These are phyloP conservation scores for Dentipellis sp. DNA, from an alignment of 768 basidiomycete species.

Conservation along the genomic window DNA sequence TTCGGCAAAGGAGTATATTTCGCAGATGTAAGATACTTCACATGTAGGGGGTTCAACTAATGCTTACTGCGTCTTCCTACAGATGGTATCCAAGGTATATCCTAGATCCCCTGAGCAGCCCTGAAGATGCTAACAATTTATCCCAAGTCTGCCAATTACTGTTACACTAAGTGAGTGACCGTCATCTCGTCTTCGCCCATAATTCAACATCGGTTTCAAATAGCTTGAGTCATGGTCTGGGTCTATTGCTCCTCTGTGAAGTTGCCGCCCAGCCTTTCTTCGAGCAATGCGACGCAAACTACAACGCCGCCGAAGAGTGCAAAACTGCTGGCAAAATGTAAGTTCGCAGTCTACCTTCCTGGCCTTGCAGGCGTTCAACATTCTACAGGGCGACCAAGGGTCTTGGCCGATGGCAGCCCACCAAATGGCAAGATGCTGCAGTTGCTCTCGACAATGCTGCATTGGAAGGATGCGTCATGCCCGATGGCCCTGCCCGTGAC, in stretches of 20 bases:
- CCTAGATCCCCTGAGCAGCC: background rate
- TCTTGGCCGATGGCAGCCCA: slow-evolving; percentile 41
- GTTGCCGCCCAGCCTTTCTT: slow-evolving; percentile 48
- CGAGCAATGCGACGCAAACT: slow-evolving; percentile 37
- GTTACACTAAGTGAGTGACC: slow-evolving; percentile 33
- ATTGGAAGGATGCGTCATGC: slow-evolving; percentile 48
- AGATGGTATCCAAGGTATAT: slow-evolving; percentile 57
- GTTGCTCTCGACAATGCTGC: slow-evolving; percentile 36
- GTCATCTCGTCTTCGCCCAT: background rate
- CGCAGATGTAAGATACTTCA: slow-evolving; percentile 36
- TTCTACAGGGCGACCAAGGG: slow-evolving; percentile 42
- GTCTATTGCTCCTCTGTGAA: slow-evolving; percentile 53
- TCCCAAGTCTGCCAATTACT: slow-evolving; percentile 47
- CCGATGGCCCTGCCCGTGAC: slow-evolving; percentile 37
- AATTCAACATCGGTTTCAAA: slow-evolving; percentile 3
- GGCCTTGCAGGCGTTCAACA: background rate
- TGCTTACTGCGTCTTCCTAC: background rate
- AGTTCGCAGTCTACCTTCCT: background rate
- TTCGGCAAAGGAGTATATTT: slow-evolving; percentile 63
- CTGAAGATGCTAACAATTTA: background rate
- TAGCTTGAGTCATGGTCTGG: slow-evolving; percentile 41
- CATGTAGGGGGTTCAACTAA: background rate
- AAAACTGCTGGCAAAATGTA: slow-evolving; percentile 30
- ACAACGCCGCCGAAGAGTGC: slow-evolving; percentile 32
- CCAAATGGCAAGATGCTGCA: slow-evolving; percentile 52